These are phyloP conservation scores for Pythium biforme DNA, from an alignment of 352 stramenopile genomes.

Conservation along the genomic window DNA sequence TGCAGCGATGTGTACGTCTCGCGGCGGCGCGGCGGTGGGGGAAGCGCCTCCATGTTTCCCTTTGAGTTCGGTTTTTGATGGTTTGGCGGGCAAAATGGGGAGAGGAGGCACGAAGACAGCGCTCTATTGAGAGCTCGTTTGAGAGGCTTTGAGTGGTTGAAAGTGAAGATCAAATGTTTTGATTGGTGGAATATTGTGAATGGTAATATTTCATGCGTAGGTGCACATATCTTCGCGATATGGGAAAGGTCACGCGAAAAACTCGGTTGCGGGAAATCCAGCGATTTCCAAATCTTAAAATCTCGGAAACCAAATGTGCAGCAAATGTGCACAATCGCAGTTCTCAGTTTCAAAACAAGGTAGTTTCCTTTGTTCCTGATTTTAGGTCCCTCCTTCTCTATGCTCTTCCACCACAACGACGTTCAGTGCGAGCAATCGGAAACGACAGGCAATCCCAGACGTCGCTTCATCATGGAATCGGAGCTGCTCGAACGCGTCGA, in stretches of 20 bases:
- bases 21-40: conserved; percentile 5
- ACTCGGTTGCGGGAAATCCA: neutral
- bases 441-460: conserved; percentile 1
- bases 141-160: conserved; percentile 7
- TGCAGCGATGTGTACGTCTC: conserved; percentile 26
- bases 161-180: conserved; percentile 3
- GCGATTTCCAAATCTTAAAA: neutral
- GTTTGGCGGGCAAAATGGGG: conserved; percentile 9
- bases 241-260: conserved; percentile 26
- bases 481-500: conserved; percentile 71
- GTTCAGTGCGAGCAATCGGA: neutral
- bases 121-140: neutral
- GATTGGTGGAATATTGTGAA: neutral
- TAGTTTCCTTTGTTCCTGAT: conserved; percentile 8
- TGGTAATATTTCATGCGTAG: neutral
- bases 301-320: neutral
- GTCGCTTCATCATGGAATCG: conserved; percentile 44
- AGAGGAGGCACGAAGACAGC: neutral
- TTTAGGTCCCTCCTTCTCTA: neutral
- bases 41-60: conserved; percentile 8
- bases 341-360: conserved; percentile 20
- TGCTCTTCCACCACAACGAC: neutral
- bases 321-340: neutral
- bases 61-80: neutral
- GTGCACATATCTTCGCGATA: conserved; percentile 21